Percentiles rank a stretch among this genome's conserved stretches.
phyloP scores from a whole-genome alignment of 345 rosid species.

The Eucalyptus virginea region DNA sequence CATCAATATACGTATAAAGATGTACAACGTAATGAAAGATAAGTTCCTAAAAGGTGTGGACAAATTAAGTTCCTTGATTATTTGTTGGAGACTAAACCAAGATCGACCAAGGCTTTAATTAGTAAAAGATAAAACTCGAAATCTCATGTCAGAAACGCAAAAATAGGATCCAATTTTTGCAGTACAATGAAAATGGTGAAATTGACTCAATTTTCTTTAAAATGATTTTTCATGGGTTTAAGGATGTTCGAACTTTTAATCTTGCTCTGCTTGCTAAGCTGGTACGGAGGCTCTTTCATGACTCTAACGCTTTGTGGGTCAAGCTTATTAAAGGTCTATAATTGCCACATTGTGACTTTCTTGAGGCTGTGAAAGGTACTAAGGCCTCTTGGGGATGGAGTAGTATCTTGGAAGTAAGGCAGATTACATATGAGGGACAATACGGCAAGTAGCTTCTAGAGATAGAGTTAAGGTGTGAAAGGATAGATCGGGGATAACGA shows the following conservation, averaged over 20 bases:
- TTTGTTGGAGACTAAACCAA: neutral
- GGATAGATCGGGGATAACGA: neutral
- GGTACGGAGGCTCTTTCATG: neutral
- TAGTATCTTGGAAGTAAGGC: neutral
- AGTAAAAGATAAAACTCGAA: neutral
- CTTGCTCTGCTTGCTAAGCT: neutral
- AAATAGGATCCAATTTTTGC: neutral
- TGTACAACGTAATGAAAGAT: neutral
- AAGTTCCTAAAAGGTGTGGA: neutral
- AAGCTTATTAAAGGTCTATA: neutral
- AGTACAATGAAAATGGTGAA: neutral
- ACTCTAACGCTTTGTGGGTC: neutral
- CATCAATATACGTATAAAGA: neutral
- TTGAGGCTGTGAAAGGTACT: neutral
- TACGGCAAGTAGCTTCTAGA: neutral
- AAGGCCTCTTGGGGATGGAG: neutral
- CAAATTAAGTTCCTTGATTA: neutral
- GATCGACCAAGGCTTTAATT: neutral
- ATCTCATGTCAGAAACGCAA: neutral
- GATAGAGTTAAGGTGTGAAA: neutral
- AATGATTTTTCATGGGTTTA: neutral
- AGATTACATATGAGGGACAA: neutral
- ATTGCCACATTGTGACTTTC: neutral
- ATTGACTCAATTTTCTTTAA: neutral
- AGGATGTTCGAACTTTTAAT: neutral